Percentiles rank a stretch among this genome's conserved stretches.
These are phyloP conservation scores for Nemania abortiva DNA, from an alignment of 2,329 filamentous ascomycete genomes.

Conservation along the genomic window DNA sequence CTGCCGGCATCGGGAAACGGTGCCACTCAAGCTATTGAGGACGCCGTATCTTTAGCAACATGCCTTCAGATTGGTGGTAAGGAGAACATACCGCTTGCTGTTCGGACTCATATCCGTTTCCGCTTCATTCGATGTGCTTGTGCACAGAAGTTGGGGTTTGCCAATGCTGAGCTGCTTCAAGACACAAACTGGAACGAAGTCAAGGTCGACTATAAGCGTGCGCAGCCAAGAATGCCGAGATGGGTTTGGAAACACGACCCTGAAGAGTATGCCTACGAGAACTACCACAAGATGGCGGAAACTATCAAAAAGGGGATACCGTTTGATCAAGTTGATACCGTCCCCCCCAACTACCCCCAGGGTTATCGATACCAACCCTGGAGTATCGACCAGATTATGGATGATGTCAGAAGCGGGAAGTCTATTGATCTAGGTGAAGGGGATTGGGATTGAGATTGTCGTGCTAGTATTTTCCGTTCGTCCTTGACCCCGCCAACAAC, in stretches of 20 bases:
- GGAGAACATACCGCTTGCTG: constrained; percentile 49
- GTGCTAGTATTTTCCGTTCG: background rate
- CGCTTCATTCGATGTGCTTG: constrained; percentile 54
- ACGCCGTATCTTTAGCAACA: constrained; percentile 54
- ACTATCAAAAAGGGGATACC: constrained; percentile 49
- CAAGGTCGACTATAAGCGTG: constrained; percentile 50
- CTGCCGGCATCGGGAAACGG: constrained; percentile 57
- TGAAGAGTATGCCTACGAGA: constrained; percentile 53
- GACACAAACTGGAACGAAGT: constrained; percentile 54
- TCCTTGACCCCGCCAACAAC: background rate
- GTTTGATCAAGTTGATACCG: constrained; percentile 48
- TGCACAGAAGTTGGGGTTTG: constrained; percentile 55
- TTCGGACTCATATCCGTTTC: constrained; percentile 54
- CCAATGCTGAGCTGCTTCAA: constrained; percentile 54
- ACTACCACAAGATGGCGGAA: constrained; percentile 52
- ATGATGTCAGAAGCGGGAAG: constrained; percentile 51
- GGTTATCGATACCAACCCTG: constrained; percentile 56
- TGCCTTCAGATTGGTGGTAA: constrained; percentile 54
- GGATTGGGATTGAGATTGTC: constrained; percentile 47
- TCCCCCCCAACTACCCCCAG: constrained; percentile 53
- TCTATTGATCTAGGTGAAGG: constrained; percentile 52
- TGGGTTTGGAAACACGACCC: constrained; percentile 57
- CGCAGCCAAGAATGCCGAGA: constrained; percentile 53
- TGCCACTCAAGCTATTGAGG: constrained; percentile 58
- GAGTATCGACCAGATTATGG: constrained; percentile 58